Conservation (phyloP, 257 asterid species). For the Craterostigma plantagineum region DNA sequence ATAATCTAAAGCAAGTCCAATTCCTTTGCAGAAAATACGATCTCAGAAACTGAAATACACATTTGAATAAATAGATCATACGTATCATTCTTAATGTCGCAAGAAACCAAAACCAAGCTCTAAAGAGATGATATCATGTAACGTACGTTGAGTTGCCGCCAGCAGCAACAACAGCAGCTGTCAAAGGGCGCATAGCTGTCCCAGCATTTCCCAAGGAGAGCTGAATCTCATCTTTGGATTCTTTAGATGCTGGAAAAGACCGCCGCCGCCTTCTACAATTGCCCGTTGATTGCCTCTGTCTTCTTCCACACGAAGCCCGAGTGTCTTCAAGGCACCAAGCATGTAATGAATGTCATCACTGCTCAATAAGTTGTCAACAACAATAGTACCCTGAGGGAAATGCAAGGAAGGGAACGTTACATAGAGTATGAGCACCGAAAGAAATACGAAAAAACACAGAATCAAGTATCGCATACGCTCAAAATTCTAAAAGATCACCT, state of each 20-base stretch:
- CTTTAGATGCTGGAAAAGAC: conserved; percentile 46
- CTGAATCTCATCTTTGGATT: conserved; percentile 38
- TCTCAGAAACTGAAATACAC: background rate
- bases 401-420: background rate
- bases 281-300: conserved; percentile 36
- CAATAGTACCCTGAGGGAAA: conserved; percentile 41
- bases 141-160: conserved; percentile 48
- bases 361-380: conserved; percentile 49
- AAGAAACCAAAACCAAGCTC: background rate
- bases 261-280: conserved; percentile 51
- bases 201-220: conserved; percentile 78
- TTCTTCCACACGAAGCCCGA: conserved; percentile 45
- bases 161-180: conserved; percentile 65
- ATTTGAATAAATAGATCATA: background rate
- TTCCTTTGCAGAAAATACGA: too few relatives aligned
- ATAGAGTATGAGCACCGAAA: too few relatives aligned
- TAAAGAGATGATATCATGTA: background rate
- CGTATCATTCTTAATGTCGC: background rate
- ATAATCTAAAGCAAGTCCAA: too few relatives aligned
- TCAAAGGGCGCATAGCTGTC: conserved; percentile 76
- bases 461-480: too few relatives aligned
- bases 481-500: conserved; percentile 26
- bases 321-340: conserved; percentile 60
- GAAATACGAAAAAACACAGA: background rate
- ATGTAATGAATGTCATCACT: conserved; percentile 68